Evolutionary conservation across 2,329 filamentous ascomycete genomes (phyloP), one percentile per base, ranked within the genome.

Genomic region (Stemphylium lycopersici): DNA sequence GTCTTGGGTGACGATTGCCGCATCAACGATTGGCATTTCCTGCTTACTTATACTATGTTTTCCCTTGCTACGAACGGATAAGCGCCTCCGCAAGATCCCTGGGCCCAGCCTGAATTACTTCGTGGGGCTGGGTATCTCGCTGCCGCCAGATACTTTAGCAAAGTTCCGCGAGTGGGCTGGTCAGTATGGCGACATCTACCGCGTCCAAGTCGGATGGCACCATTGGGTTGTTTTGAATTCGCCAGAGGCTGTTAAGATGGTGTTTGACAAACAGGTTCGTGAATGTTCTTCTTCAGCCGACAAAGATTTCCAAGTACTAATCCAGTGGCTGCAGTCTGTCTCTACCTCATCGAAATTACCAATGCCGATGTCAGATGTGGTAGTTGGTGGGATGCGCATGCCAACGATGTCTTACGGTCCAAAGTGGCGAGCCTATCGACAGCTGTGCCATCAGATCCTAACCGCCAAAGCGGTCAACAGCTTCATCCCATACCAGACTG

Each of bases 141-240:
- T 47, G 6, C 44, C 18, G 4, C 34, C 22, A 38, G 15, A 38
- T 4, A 13, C 24, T 8, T 7, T 20, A 18, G 18, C 34, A 7
- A 34, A 29, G 10, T 41, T 39, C 13, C 29, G 20, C 4, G 15
- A 36, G 18, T 52, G 42, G 42, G 36, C 37, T n/a, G 20, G 10
- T 5, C 10, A 74, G 49, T 78, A 78, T 59, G 77, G 78, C 8
- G 76, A 79, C 6, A 46, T 79, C 4, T 78, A 74, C 59, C 67
- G 71, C 40, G 44, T 79, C 11, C 65, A 66, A 11, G 54, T 78
- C 5, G 77, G 77, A 4, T 76, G 71, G 68, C 64, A 77, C 18
- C 68, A 76, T 40, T 79, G 74, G 73, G 68, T 77, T 3, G 59
- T 77, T n/a, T 55, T 79, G 49, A 78, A 77, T 59, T 73, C 52